Evolutionary conservation across 1,139 yeast species (phyloP), one percentile per base, ranked within the genome.

Genomic region (Pichia sp.): DNA sequence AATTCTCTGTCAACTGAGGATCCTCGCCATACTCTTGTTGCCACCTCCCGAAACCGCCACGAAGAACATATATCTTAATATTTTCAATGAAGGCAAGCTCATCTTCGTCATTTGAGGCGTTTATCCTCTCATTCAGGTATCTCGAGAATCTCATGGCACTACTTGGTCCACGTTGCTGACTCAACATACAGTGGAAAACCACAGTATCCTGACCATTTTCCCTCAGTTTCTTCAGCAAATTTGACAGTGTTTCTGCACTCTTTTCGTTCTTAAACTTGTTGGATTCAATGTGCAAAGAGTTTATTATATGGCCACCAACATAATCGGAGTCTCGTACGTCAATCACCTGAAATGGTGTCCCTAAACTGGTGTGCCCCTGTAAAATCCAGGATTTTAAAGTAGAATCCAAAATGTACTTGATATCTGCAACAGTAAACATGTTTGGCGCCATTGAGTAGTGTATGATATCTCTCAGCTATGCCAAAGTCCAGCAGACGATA

Each of bases 121-220:
- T 50, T 1, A 72, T 68, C 6, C 50, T 55, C 3, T 75, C 79
- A 41, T 74, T 70, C 16, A 85, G 65, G 19, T 77, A 74, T 59
- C 93, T 72, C 57, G 84, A 70, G 62, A 87, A 87, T 62, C 76
- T 76, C 67, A 84, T 73, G 0, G 97, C 90, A 2, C 96, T 80
- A 7, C 88, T 75, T 0, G 98, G 98, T 0, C 98, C 98, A 49
- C 98, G 75, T 57, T 85, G 95, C 70, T 92, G 97, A 2, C 95
- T 85, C 47, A 88, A 75, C 43, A 90, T 92, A 70, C 98, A 93
- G 68, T 92, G 97, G 72, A 93, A 92, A 0, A 93, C 86, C 0
- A 90, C 84, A 56, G 80, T 80, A 52, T 77, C 74, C 11, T 74
- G 69, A 6, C 69, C 67, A 8, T 70, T 66, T 1, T 70, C 67